A percentile compares a stretch with the other conserved stretches of the same genome.
Conservation (phyloP, 2,329 filamentous ascomycete species). For the Thelonectria discophora region DNA sequence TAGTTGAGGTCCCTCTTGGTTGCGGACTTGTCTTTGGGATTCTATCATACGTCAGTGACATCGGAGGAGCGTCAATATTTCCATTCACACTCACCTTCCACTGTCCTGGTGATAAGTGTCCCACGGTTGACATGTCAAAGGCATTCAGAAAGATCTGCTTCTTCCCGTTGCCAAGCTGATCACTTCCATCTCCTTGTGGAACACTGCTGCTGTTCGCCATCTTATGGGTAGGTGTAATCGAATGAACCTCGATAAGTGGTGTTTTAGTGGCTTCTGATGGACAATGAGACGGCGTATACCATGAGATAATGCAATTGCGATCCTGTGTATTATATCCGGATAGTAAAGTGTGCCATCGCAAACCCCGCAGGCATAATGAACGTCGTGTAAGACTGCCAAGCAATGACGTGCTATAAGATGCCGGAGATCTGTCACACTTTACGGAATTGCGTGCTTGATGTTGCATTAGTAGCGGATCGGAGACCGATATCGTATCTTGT, state of each 20-base stretch:
- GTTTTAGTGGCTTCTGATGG: not conserved
- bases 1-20: constrained; percentile 69
- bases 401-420: not conserved
- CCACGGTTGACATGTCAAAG: constrained; percentile 72
- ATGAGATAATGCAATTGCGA: not conserved
- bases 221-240: not conserved
- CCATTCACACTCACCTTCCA: constrained; percentile 62
- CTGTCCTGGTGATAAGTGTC: constrained; percentile 71
- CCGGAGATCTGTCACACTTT: not conserved
- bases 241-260: too few species aligned
- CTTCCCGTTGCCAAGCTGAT: constrained; percentile 24
- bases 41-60: constrained; percentile 48
- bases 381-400: not conserved
- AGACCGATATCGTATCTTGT: too few species aligned
- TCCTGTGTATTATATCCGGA: not conserved
- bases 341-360: not conserved
- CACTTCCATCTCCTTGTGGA: constrained; percentile 2
- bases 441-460: not conserved
- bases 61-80: not conserved
- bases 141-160: constrained; percentile 66
- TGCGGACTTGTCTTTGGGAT: constrained; percentile 67
- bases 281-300: not conserved
- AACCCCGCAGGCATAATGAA: not conserved
- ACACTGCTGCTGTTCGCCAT: constrained; percentile 6
- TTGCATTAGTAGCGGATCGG: too few species aligned